phyloP scores from a whole-genome alignment of 2,329 filamentous ascomycete genomes.

The Paraconiothyrium brasiliense region DNA sequence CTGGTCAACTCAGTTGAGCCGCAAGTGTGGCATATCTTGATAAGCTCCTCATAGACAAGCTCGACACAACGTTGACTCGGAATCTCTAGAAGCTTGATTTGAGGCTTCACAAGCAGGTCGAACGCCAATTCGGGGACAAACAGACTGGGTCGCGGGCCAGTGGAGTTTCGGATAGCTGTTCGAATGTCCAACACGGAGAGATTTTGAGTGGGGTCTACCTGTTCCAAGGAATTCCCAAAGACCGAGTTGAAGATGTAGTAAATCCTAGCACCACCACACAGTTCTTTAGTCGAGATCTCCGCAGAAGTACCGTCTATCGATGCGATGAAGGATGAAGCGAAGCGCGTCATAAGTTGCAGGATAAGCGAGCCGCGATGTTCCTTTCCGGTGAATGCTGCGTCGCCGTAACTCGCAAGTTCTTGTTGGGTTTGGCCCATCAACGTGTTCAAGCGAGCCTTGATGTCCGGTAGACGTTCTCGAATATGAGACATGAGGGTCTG shows the following conservation, averaged over 20 bases:
- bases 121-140: slow-evolving; percentile 99
- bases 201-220: slow-evolving; percentile 95
- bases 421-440: slow-evolving; percentile 99
- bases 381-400: slow-evolving; percentile 96
- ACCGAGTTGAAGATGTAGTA: slow-evolving; percentile 99
- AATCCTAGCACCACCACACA: slow-evolving; percentile 92
- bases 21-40: slow-evolving; percentile 99
- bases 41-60: slow-evolving; percentile 97
- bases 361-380: slow-evolving; percentile 96
- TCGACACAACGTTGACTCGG: slow-evolving; percentile 97
- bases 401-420: slow-evolving; percentile 96
- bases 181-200: slow-evolving; percentile 93
- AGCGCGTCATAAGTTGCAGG: slow-evolving; percentile 96
- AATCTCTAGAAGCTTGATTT: slow-evolving; percentile 95
- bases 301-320: slow-evolving; percentile 99
- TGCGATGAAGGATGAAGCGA: slow-evolving; percentile 96
- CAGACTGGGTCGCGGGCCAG: slow-evolving; percentile 90
- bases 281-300: slow-evolving; percentile 97
- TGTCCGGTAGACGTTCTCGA: slow-evolving; percentile 92
- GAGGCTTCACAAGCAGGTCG: slow-evolving; percentile 95
- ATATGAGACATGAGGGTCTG: slow-evolving; percentile 96
- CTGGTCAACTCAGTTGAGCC: slow-evolving; percentile 92
- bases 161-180: slow-evolving; percentile 97
- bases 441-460: slow-evolving; percentile 96
- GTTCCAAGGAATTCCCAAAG: slow-evolving; percentile 94